Base-by-base conservation (phyloP, 768 basidiomycete genomes). In the Phallus indusiatus region DNA sequence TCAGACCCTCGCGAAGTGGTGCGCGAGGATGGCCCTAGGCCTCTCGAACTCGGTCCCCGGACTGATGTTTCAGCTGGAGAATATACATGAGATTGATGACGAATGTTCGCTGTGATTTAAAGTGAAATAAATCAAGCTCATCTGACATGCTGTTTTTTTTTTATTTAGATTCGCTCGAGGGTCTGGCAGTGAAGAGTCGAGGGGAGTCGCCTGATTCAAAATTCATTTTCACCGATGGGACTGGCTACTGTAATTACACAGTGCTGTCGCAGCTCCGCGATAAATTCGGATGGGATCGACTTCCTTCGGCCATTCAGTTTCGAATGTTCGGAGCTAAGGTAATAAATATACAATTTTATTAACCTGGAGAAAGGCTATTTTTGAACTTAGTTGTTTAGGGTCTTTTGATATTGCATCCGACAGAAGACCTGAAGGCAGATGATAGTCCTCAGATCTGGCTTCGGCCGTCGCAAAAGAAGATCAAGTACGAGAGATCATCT, bases 41-140 rank as follows among this genome's bases (percentile, higher is more conserved):
- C 66, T 86, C 6, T 87, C 86, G 0, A 86, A 77, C 53, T 86
- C 85, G 1, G 72, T 81, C 4, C 85, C 85, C 6, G 84, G 82
- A 0, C 68, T 80, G 2, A 62, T 70, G 7, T 59, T 87, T 2
- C 60, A 69, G 0, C 59, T 66, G 1, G 57, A 65, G 1, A 66
- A 80, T 22, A 76, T 84, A 7, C 55, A 62, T 0, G 62, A 69
- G 9, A 72, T 75, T 17, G 67, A 70, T 7, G 85, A 88, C 51
- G 76, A 81, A 36, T 63, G 86, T 83, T 28, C 28, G 28, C 58
- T 61, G 76, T 67, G 21, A 14, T 58, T 18, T 55, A 1, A 37
- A 36, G 18, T 20, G 22, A 21, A 14, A 28, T n/a, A 12, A 21
- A 10, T 47, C 18, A 14, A 20, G 7, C 28, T 28, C 7, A 28